Evolutionary conservation across 495 filamentous ascomycete species (phyloP).

Genomic region (Neurospora discreta): DNA sequence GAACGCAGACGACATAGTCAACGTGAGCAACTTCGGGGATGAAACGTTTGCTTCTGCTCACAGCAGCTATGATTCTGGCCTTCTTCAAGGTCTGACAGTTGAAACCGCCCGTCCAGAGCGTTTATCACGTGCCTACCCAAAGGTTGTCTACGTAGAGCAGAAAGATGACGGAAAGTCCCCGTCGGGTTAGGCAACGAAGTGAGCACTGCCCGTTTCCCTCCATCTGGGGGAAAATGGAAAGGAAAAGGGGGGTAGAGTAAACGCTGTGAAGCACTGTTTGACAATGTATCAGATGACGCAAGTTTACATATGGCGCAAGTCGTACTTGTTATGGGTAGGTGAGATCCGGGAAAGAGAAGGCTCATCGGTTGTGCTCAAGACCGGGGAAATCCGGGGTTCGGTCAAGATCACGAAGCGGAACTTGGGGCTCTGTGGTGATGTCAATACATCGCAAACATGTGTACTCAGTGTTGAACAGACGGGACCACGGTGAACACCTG

Average conservation of each 20-base stretch:
- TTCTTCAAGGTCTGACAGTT: background rate
- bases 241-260: background rate
- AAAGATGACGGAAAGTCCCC: background rate
- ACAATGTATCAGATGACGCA: background rate
- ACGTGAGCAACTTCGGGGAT: background rate
- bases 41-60: background rate
- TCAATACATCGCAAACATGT: background rate
- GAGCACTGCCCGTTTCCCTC: background rate
- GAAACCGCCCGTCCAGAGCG: conserved; percentile 5
- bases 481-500: background rate
- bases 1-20: background rate
- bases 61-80: background rate
- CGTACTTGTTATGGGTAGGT: background rate
- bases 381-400: background rate
- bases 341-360: background rate
- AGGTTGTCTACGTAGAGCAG: conserved; percentile 2
- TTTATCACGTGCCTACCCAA: conserved; percentile 7
- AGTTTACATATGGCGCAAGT: background rate
- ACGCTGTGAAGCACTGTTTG: background rate
- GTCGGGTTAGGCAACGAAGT: background rate
- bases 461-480: background rate
- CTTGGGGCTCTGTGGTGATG: background rate
- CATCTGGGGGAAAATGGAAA: background rate
- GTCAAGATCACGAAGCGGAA: background rate
- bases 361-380: background rate